Conservation (phyloP, 2,329 filamentous ascomycete genomes). For the Phialophora verrucosa region DNA sequence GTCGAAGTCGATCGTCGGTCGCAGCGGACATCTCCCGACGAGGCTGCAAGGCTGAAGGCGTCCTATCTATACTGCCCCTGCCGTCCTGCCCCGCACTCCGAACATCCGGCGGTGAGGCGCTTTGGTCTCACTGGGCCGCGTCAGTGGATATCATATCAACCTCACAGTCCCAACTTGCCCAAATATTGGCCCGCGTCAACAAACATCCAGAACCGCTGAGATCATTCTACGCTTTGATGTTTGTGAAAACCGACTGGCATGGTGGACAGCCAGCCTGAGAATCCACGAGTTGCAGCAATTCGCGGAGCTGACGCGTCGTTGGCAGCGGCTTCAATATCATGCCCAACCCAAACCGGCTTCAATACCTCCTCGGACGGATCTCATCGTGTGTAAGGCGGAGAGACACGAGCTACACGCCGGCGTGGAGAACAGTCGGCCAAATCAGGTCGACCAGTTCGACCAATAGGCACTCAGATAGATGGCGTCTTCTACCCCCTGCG, state of each 20-base stretch:
- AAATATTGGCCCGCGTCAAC: slow-evolving; percentile 11
- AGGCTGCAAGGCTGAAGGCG: slow-evolving; percentile 22
- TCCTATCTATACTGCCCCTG: background rate
- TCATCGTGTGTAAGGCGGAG: background rate
- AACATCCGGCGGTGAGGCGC: slow-evolving; percentile 18
- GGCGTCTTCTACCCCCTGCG: background rate
- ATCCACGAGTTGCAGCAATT: background rate
- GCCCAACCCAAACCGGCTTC: slow-evolving; percentile 2
- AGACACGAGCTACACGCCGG: slow-evolving; percentile 5
- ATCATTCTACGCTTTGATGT: background rate
- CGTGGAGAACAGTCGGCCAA: slow-evolving; percentile 6
- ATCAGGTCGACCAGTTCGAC: slow-evolving; percentile 16
- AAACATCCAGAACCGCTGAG: slow-evolving; percentile 4
- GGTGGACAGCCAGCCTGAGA: background rate
- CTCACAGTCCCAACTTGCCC: background rate
- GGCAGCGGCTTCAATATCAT: slow-evolving; percentile 2
- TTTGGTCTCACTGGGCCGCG: background rate
- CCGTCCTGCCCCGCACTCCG: slow-evolving; percentile 23
- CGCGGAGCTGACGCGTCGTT: background rate
- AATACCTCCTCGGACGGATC: background rate
- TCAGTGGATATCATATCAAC: background rate
- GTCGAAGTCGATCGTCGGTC: background rate
- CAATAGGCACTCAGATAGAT: slow-evolving; percentile 4
- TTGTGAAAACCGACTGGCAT: background rate
- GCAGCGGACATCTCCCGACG: slow-evolving; percentile 4